Base-by-base conservation (phyloP, 495 filamentous ascomycete genomes). In the Hyphodiscus hymeniophilus region DNA sequence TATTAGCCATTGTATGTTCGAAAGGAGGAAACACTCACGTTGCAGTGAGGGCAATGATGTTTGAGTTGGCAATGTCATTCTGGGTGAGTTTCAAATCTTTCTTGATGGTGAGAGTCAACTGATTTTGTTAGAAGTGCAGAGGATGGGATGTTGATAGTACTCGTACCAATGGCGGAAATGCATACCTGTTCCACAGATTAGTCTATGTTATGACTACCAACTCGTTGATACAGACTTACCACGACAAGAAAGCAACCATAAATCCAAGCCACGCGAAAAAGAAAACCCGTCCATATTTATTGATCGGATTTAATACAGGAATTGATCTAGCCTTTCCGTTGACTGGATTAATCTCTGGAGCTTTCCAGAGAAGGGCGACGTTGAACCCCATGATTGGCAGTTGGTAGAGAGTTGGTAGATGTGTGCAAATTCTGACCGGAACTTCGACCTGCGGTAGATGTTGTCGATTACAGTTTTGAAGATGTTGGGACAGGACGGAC, bases 251-350 rank as follows among this genome's bases (percentile, higher is more conserved):
- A 17, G 89, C 88, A 48, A 96, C 79, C 81, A 96, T 87, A 68
- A 97, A 97, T 7, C 91, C 91, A 40, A 88, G 76, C 84, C 90
- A 95, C 0, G 89, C 87, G 67, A 96, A 95, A 72, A 89, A 88
- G 65, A 94, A 95, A 0, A 92, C 87, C 2, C 89, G 76, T 38
- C 91, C 89, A 74, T 97, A 87, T 51, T 78, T 60, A 56, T 94
- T 78, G 50, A 87, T 58, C 7, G 84, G 81, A 61, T 96, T 96
- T 22, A 96, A 62, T 26, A 86, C 59, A 0, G 90, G 91, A 40
- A 96, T 80, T 0, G 84, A 84, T 33, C 74, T 76, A 26, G 90
- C 90, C 61, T 94, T 94, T 13, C 73, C 72, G 60, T 84, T 94
- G 63, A 80, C 68, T 0, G 87, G 87, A 59, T 94, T 90, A 62